phyloP scores from a whole-genome alignment of 805 yeast species.

The Candida pseudoglaebosa region DNA sequence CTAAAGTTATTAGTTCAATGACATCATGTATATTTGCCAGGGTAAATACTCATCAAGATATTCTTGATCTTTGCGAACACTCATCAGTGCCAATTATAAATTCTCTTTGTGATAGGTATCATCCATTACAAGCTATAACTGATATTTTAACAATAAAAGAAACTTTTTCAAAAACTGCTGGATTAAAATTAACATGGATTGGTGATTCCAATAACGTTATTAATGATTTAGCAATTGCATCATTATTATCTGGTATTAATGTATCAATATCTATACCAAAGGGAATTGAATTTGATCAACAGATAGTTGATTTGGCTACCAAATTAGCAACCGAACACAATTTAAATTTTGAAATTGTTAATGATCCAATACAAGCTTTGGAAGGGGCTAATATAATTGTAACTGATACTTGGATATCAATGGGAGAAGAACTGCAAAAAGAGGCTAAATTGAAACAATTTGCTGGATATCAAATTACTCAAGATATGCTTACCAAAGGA shows the following conservation, averaged over 20 bases:
- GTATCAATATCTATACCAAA: constrained; percentile 82
- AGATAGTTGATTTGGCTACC: constrained; percentile 52
- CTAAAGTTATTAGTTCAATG: constrained; percentile 91
- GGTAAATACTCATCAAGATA: constrained; percentile 81
- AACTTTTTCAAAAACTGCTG: constrained; percentile 53
- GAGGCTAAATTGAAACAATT: constrained; percentile 71
- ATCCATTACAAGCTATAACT: constrained; percentile 93
- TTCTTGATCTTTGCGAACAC: constrained; percentile 68
- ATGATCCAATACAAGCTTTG: constrained; percentile 75
- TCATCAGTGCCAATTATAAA: constrained; percentile 90
- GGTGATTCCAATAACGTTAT: constrained; percentile 97
- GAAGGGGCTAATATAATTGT: constrained; percentile 76
- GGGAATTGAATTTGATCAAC: constrained; percentile 59
- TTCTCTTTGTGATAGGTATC: constrained; percentile 87
- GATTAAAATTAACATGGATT: constrained; percentile 85
- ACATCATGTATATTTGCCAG: constrained; percentile 97
- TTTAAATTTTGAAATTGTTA: constrained; percentile 49
- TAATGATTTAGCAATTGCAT: constrained; percentile 87
- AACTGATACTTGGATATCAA: constrained; percentile 95
- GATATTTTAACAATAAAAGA: constrained; percentile 87
- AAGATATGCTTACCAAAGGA: constrained; percentile 55
- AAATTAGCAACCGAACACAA: constrained; percentile 46
- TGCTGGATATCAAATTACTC: constrained; percentile 79
- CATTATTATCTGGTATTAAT: constrained; percentile 76
- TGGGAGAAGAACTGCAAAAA: constrained; percentile 93